Base-by-base conservation (phyloP, 139 green algal genomes). In the Coccomyxa sp. region DNA sequence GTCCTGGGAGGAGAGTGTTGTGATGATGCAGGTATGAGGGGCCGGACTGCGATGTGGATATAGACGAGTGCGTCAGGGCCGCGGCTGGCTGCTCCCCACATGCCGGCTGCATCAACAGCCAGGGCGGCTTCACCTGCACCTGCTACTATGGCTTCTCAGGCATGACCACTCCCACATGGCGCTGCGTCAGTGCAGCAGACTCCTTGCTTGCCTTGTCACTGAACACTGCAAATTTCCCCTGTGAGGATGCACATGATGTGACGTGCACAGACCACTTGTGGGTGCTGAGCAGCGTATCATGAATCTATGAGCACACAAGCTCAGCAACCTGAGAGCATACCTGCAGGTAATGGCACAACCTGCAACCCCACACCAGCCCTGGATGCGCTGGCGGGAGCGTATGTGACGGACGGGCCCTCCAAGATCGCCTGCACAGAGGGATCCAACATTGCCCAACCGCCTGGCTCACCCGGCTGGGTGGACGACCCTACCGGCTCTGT, bases 21-120 rank as follows among this genome's bases (percentile, higher is more conserved):
- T 16, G 40, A 14, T 7, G 31, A 0, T 55, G 55, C 78, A 82
- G 82, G 27, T 88, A 44, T 70, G 88, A 92, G 71, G 88, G 88
- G 29, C 77, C 85, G n/a, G 8, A 9, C 18, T 92, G 88, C 82
- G 58, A 79, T 34, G 69, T 83, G 22, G 86, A 91, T 50, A 84
- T 92, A 69, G 88, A 92, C 70, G 88, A 92, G 58, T 92, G 88
- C 64, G 78, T 83, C 1, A 55, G 88, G 0, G 79, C 70, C 31
- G 88, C 81, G 1, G 58, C 79, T 8, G 68, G 69, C 10, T 92
- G 88, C 64, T 55, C 75, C 44, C 18, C 72, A 0, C 82, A 88
- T 69, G 87, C 87, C 27, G 78, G 54, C 14, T 93, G 89, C 79
- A 79, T 82, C 54, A 88, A 93, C 81, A 85, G 68, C 33, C 14